Evolutionary conservation across 208 protist genomes (phyloP).

Genomic region (Wallacemonas sp.): DNA sequence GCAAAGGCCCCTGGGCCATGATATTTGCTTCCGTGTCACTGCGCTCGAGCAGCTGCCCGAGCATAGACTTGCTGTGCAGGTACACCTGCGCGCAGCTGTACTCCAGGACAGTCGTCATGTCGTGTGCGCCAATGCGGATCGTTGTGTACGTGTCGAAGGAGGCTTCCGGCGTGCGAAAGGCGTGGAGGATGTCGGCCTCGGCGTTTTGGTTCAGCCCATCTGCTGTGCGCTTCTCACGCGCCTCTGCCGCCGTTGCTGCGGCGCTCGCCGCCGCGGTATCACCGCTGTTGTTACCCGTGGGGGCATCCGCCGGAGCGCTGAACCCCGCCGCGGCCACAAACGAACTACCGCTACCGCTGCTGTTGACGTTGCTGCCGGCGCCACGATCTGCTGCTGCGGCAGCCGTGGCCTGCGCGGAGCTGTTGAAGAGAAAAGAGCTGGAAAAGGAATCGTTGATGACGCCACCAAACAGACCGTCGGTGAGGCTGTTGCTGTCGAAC

Average conservation of each 20-base stretch:
- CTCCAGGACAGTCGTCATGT: conserved; percentile 69
- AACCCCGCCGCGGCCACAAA: not conserved
- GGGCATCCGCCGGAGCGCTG: no score
- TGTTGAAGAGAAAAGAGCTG: conserved; percentile 5
- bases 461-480: not conserved
- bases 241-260: not conserved
- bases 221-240: not conserved
- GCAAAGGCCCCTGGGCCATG: conserved; percentile 34
- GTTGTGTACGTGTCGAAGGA: conserved; percentile 52
- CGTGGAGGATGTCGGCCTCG: conserved; percentile 46
- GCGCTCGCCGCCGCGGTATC: not conserved
- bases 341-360: not conserved
- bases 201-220: not conserved
- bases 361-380: not conserved
- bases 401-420: not conserved
- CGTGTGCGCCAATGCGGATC: conserved; percentile 43
- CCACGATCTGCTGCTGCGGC: not conserved
- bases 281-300: no score
- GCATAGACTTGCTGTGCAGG: conserved; percentile 53
- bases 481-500: conserved; percentile 2
- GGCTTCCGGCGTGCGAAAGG: conserved; percentile 60
- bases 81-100: conserved; percentile 65
- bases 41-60: conserved; percentile 58
- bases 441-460: conserved; percentile 11
- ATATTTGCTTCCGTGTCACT: conserved; percentile 52